These are phyloP conservation scores for Anthostomella pinea DNA, from an alignment of 2,329 filamentous ascomycete species.

Conservation along the genomic window DNA sequence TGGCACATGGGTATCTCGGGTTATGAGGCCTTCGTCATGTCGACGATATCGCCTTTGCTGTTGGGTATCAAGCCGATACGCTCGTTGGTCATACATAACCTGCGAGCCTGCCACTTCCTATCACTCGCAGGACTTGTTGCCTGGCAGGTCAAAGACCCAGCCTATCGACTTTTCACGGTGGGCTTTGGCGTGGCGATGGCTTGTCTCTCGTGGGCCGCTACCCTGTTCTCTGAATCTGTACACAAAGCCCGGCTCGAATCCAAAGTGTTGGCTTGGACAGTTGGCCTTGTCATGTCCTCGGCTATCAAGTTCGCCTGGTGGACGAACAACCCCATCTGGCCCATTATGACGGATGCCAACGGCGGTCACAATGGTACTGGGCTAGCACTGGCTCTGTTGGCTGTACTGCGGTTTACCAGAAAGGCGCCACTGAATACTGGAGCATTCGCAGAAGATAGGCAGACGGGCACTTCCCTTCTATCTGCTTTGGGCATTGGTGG, in stretches of 20 bases:
- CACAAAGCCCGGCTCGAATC: slow-evolving; percentile 76
- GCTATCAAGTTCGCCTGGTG: slow-evolving; percentile 89
- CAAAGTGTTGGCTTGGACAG: slow-evolving; percentile 74
- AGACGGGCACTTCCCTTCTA: slow-evolving; percentile 66
- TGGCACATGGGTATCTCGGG: slow-evolving; percentile 99
- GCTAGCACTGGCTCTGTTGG: slow-evolving; percentile 70
- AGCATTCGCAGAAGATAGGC: slow-evolving; percentile 28
- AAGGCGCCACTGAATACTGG: slow-evolving; percentile 50
- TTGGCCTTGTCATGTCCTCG: slow-evolving; percentile 81
- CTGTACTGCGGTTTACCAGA: slow-evolving; percentile 73
- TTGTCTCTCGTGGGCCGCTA: slow-evolving; percentile 80
- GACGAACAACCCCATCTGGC: slow-evolving; percentile 97
- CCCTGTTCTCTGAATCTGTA: slow-evolving; percentile 72
- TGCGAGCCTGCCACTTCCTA: slow-evolving; percentile 69
- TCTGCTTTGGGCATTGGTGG: slow-evolving; percentile 78
- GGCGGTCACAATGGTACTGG: slow-evolving; percentile 91
- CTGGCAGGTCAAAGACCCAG: slow-evolving; percentile 72
- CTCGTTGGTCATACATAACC: slow-evolving; percentile 63
- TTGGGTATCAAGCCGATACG: slow-evolving; percentile 70
- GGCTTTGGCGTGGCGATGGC: slow-evolving; percentile 77
- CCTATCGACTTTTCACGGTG: slow-evolving; percentile 73
- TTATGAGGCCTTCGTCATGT: slow-evolving; percentile 87
- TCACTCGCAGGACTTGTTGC: slow-evolving; percentile 77
- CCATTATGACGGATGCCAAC: slow-evolving; percentile 83
- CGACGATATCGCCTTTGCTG: slow-evolving; percentile 75